phyloP scores from a whole-genome alignment of 495 filamentous ascomycete species.

The Cercophora samala region DNA sequence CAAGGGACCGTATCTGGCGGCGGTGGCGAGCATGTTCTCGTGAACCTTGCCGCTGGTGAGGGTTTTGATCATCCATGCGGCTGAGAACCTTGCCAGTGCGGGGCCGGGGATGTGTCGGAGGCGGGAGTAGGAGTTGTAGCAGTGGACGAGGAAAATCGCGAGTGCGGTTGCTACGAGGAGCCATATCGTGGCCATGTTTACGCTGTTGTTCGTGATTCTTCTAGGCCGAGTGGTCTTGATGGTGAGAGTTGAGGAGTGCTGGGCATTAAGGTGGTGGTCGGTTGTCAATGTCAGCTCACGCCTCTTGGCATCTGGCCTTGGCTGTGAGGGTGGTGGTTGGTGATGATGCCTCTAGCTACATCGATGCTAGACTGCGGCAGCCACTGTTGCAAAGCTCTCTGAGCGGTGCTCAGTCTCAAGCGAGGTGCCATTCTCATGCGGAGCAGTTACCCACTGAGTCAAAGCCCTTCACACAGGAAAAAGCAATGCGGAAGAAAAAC shows the following conservation, averaged over 20 bases:
- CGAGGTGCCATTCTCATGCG: too few relatives aligned
- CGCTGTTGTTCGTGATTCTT: neutral
- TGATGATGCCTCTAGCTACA: neutral
- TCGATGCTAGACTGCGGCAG: neutral
- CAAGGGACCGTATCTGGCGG: constrained; percentile 21
- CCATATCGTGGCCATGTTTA: neutral
- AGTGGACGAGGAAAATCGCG: neutral
- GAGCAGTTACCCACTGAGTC: too few relatives aligned
- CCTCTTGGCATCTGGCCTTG: neutral
- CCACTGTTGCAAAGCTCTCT: neutral
- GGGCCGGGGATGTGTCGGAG: constrained; percentile 30
- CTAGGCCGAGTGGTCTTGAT: neutral
- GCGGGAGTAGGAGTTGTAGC: constrained; percentile 21
- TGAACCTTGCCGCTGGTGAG: constrained; percentile 20
- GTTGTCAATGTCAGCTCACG: neutral
- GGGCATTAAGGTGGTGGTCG: too few relatives aligned
- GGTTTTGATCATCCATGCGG: constrained; percentile 24
- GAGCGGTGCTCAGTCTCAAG: neutral
- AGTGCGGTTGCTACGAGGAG: neutral
- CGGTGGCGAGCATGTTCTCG: constrained; percentile 28
- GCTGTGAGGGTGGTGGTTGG: neutral
- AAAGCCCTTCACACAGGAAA: too few relatives aligned
- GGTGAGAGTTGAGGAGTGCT: neutral
- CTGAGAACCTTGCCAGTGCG: constrained; percentile 20
- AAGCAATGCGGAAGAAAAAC: too few relatives aligned